These are phyloP conservation scores for Yarrowia deformans DNA, from an alignment of 805 yeast genomes.

Conservation along the genomic window DNA sequence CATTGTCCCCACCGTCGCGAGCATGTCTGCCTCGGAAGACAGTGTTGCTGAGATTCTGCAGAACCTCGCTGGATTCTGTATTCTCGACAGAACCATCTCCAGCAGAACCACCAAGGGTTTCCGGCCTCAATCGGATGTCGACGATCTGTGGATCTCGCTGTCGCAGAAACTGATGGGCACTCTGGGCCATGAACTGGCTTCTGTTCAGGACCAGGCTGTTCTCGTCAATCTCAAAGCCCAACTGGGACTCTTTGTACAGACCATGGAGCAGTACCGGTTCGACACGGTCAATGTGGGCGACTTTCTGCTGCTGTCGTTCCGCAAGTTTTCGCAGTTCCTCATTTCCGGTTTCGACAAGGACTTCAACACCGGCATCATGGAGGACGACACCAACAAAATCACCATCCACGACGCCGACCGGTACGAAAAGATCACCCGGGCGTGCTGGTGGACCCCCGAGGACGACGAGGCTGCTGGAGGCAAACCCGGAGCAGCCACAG, in stretches of 20 bases:
- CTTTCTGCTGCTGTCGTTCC: constrained; percentile 64
- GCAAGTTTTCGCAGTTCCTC: constrained; percentile 64
- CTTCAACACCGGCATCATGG: constrained; percentile 67
- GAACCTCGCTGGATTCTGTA: constrained; percentile 75
- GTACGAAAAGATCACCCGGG: constrained; percentile 67
- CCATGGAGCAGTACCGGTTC: constrained; percentile 75
- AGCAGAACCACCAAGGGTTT: constrained; percentile 61
- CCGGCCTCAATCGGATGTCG: constrained; percentile 66
- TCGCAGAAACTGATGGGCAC: constrained; percentile 48
- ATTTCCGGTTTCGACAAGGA: constrained; percentile 64
- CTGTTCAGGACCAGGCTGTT: constrained; percentile 41
- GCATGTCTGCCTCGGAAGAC: constrained; percentile 51
- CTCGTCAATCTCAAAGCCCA: constrained; percentile 64
- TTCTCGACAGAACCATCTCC: constrained; percentile 74
- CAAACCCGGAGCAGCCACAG: constrained; percentile 23
- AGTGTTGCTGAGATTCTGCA: constrained; percentile 45
- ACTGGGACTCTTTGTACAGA: constrained; percentile 74
- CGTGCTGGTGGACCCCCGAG: constrained; percentile 72
- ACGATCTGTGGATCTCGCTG: constrained; percentile 80
- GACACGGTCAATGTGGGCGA: constrained; percentile 67
- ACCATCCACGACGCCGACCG: constrained; percentile 65
- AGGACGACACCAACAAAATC: constrained; percentile 91
- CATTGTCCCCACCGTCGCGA: constrained; percentile 66
- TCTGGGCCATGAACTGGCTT: constrained; percentile 43
- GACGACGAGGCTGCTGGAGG: constrained; percentile 49